Evolutionary conservation across 768 basidiomycete genomes (phyloP), one percentile per base, ranked within the genome.

Genomic region (Tephrocybe sp.): DNA sequence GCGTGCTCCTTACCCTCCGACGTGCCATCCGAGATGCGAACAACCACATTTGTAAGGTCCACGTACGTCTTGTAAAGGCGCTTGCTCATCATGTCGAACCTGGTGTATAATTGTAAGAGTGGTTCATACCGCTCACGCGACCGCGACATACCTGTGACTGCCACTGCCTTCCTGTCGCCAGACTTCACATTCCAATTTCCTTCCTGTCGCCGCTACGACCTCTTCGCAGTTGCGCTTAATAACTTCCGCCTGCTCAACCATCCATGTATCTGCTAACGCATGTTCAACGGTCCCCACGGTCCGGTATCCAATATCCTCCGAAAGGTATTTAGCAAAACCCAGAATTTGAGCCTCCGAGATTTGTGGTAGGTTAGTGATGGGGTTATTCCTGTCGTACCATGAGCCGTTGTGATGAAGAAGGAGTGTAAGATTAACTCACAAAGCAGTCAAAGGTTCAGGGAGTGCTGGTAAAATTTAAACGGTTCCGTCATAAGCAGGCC

Each of bases 251-350:
- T 86, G 80, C 38, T 79, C 69, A 18, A 85, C 61, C 78, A 95
- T 84, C 84, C 92, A 98, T 21, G 75, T 69, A 58, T 97, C 94
- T 3, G 88, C 92, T 22, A 82, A 64, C 0, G 89, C 87, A 69
- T 96, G 92, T 64, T 98, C 93, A 25, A 76, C 75, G 0, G 94
- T 93, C 1, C 96, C 96, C 9, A 96, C 90, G 0, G 90, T 97
- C 40, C 96, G 77, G 68, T 84, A 98, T 1, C 94, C 95, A 38
- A 94, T 92, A 5, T 81, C 84, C 62, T 94, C 92, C 0, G 92
- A 91, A 6, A 92, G 78, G 51, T 84, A 66, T 55, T 78, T 81
- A 2, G 84, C 79, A 38, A 83, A 70, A 5, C 71, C 74, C 2
- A 90, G 77, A 44, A 92, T 86, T 12, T 77, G 79, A 0, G 77